Base-by-base conservation (phyloP, 305 asterid species). In the Rubia occidens region DNA sequence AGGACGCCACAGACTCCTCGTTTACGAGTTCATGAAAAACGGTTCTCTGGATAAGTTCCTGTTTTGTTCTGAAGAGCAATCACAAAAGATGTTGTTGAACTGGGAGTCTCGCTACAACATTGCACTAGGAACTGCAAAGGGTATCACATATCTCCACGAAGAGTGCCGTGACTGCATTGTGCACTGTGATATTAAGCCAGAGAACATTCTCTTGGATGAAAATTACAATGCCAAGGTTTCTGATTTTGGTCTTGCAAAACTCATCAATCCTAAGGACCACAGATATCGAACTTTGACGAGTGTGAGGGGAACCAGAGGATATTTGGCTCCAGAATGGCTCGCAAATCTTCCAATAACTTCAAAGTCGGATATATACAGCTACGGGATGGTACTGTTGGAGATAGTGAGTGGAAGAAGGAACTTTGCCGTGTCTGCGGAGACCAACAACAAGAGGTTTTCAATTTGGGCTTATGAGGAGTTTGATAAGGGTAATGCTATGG, bases 201-300 rank as follows among this genome's bases (percentile, higher is more conserved):
- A 90, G 77, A 90, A 90, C 71, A 90, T 90, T 65, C 90, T 90
- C 59, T 67, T 90, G 42, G 96, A 88, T 35, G 97, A 90, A 74
- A 87, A 82, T 43, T 88, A 79, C 81, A 43, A 75, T 29, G 86
- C 96, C 3, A 88, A 85, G 77, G 93, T 90, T 20, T 90, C 97
- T 0, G 97, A 90, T 78, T 88, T 90, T n/a, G 97, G 97, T 17
- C 91, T 90, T 63, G 95, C 97, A 13, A 88, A 82, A 55, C 96
- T 90, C 32, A 79, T 84, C 4, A 84, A 87, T 67, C 83, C 86
- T 0, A 90, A 85, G 56, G 93, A 87, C 79, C 91, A 87, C 56
- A 79, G 90, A 56, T 76, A 85, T 42, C 77, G 91, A 40, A 85
- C 95, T 42, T 70, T 88, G 76, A 87, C 86, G 5, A 88, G 91